phyloP scores from a whole-genome alignment of 148 eudicot genomes.

The Chenopodium formosanum region DNA sequence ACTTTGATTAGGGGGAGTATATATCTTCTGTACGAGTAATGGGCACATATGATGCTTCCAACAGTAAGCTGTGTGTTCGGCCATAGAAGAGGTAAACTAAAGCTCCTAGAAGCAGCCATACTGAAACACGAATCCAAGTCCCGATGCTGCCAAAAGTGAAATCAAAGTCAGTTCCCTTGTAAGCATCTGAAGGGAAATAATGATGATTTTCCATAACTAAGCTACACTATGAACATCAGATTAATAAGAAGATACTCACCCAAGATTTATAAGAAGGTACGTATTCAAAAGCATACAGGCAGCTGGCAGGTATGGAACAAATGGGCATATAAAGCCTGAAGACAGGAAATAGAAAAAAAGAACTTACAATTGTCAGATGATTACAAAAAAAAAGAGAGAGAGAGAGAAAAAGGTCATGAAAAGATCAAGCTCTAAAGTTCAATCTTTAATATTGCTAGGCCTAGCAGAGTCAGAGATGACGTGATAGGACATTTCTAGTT shows the following conservation, averaged over 20 bases:
- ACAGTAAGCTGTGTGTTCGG: constrained; percentile 48
- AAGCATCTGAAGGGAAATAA: not conserved
- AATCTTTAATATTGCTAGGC: not conserved
- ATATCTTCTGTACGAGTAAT: constrained; percentile 19
- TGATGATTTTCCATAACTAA: not conserved
- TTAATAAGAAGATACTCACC: constrained; percentile 39
- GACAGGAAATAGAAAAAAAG: not conserved
- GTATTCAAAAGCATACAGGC: constrained; percentile 60
- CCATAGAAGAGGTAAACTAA: constrained; percentile 53
- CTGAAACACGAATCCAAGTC: constrained; percentile 56
- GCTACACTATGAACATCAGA: not conserved
- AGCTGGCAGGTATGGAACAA: constrained; percentile 65
- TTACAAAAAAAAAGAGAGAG: too few species aligned
- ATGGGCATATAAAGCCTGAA: constrained; percentile 73
- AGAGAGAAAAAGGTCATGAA: not conserved
- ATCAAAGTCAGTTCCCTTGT: not conserved
- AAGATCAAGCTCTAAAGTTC: not conserved
- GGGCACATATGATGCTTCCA: constrained; percentile 28
- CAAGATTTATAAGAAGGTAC: constrained; percentile 68
- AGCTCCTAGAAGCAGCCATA: constrained; percentile 59
- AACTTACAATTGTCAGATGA: too few species aligned
- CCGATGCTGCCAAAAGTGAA: constrained; percentile 34
- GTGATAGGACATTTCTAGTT: not conserved
- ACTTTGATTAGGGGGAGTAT: not conserved
- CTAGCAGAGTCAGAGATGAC: not conserved